Evolutionary conservation across 2,329 filamentous ascomycete genomes (phyloP).

Genomic region (Fusarium longipes): DNA sequence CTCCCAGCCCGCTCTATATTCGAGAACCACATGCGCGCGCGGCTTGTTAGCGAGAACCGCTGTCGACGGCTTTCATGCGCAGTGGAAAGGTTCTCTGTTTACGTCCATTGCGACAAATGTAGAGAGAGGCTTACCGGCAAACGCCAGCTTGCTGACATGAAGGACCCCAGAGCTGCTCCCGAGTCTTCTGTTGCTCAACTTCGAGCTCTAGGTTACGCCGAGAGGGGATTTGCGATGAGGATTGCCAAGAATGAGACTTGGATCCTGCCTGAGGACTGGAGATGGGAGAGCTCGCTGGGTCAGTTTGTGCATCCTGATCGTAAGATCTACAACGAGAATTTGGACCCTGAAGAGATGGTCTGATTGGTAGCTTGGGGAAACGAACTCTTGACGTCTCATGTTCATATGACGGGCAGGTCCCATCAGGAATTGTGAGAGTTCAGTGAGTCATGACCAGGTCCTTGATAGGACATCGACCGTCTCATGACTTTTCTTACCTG

Average conservation of each 20-base stretch:
- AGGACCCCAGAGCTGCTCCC: not conserved
- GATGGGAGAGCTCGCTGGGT: conserved; percentile 2
- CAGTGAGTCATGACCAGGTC: not conserved
- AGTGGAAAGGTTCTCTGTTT: not conserved
- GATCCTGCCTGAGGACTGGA: not conserved
- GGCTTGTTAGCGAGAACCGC: conserved; percentile 12
- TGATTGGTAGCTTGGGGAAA: not conserved
- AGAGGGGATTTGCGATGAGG: not conserved
- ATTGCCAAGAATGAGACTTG: not conserved
- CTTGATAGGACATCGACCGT: not conserved
- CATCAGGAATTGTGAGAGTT: not conserved
- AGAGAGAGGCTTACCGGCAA: not conserved
- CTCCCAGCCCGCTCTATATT: not conserved
- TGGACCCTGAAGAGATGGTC: conserved; percentile 17
- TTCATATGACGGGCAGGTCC: not conserved
- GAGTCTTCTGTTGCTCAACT: not conserved
- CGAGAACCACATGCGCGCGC: conserved; percentile 11
- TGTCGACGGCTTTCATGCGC: conserved; percentile 15
- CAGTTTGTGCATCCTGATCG: conserved; percentile 12
- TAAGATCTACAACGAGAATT: conserved; percentile 9
- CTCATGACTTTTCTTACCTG: not conserved
- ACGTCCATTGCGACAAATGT: conserved; percentile 20
- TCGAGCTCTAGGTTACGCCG: not conserved
- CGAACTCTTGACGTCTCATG: not conserved
- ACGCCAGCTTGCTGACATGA: not conserved